Percentiles rank a stretch among this genome's conserved stretches.
phyloP scores from a whole-genome alignment of 2,329 filamentous ascomycete species.

The Elsinoe perseae region DNA sequence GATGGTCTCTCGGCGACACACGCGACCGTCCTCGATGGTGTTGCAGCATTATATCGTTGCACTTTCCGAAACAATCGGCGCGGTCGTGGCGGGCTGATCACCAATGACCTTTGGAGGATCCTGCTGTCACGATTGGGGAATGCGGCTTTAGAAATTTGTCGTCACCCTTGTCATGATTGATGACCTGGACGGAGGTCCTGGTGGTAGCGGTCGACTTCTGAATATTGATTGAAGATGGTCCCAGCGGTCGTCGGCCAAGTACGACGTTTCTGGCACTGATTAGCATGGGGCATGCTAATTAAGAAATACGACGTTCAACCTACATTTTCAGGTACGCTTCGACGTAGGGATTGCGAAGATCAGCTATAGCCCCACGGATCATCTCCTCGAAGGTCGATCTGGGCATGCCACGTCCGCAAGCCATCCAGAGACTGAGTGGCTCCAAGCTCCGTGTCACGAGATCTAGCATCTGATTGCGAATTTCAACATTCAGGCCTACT shows the following conservation, averaged over 20 bases:
- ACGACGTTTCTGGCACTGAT: background rate
- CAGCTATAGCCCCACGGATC: background rate
- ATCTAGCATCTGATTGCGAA: constrained; percentile 1
- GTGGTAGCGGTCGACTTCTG: too few relatives aligned
- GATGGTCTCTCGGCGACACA: too few relatives aligned
- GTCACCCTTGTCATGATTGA: background rate
- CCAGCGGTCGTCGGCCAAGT: background rate
- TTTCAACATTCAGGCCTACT: background rate
- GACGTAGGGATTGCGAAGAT: background rate
- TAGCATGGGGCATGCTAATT: too few relatives aligned
- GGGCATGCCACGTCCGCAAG: background rate
- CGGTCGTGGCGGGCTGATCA: too few relatives aligned
- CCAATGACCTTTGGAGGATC: too few relatives aligned
- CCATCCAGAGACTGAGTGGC: background rate
- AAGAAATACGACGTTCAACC: too few relatives aligned
- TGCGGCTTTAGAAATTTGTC: background rate
- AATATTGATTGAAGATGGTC: background rate
- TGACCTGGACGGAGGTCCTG: too few relatives aligned
- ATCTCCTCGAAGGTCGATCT: background rate
- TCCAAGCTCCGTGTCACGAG: background rate
- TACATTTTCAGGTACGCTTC: background rate
- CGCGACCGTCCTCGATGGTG: too few relatives aligned
- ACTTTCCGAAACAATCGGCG: too few relatives aligned
- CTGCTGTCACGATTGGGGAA: background rate
- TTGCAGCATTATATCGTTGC: too few relatives aligned